Evolutionary conservation across 129 eudicot genomes (phyloP), one percentile per base, ranked within the genome.

Genomic region (Sambucus nigra): DNA sequence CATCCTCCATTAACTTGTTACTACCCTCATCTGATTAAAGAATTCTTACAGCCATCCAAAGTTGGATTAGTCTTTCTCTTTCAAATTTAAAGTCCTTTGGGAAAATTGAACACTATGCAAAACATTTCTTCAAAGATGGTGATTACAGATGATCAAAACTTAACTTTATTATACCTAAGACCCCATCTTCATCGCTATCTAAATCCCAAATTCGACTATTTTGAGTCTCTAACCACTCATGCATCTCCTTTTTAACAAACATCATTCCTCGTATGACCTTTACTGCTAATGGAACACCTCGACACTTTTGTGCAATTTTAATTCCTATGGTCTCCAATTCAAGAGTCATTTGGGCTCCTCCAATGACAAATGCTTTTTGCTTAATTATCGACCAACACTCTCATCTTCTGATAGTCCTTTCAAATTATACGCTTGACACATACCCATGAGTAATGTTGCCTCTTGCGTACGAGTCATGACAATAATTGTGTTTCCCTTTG

Each of bases 41-140:
- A 9, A 56, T 21, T 12, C 61, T 48, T 21, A 38, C 25, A 0
- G 61, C 61, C 61, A 56, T 56, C 61, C 61, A 56, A 5, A 38
- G 20, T 22, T 56, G 49, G 47, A 56, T 22, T 5, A 56, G 1
- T 12, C 17, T 1, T 25, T 38, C 49, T 11, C n/a, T 56, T 0
- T 56, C 16, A 20, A 56, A 33, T 9, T 11, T 2, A 1, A 4
- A 8, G 22, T 22, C 61, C 47, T 56, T 56, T 2, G 21, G n/a
- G n/a, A n/a, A n/a, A n/a, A n/a, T n/a, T n/a, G n/a, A n/a, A n/a
- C n/a, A n/a, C n/a, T n/a, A n/a, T 40, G 46, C 46, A 40, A 40
- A 40, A 13, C 46, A 40, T 7, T n/a, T 3, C n/a, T 38, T 56
- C 21, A 56, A 12, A 38, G 18, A 8, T 20, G 61, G 18, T 19